Evolutionary conservation across 768 basidiomycete species (phyloP).

Genomic region (Pulveroboletus sp.): DNA sequence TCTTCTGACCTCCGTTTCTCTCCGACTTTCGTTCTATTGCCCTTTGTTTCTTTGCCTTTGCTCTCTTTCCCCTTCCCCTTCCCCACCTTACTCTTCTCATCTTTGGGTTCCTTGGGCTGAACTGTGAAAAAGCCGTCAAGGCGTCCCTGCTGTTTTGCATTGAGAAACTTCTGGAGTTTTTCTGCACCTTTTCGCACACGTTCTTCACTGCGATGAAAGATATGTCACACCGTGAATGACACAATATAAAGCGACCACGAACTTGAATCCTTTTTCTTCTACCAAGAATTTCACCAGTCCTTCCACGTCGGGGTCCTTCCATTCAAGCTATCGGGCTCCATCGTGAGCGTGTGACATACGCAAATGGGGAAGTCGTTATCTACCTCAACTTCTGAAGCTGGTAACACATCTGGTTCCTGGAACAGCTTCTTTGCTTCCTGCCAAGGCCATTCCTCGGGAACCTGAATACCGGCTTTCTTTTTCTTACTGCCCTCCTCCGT

Average conservation of each 20-base stretch:
- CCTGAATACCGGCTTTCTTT: conserved; percentile 69
- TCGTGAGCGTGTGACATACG: background rate
- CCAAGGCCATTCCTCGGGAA: conserved; percentile 98
- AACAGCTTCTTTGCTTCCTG: conserved; percentile 92
- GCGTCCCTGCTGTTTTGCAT: conserved; percentile 92
- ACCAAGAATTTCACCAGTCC: conserved; percentile 93
- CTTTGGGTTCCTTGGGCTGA: conserved; percentile 55
- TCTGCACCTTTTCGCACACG: conserved; percentile 94
- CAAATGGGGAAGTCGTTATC: conserved; percentile 3
- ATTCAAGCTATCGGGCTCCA: conserved; percentile 64
- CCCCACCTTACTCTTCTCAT: conserved; percentile 40
- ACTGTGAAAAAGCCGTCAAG: conserved; percentile 93
- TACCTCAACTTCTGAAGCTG: conserved; percentile 84
- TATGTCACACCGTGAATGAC: background rate
- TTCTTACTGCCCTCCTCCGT: conserved; percentile 38
- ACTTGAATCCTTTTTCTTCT: conserved; percentile 97
- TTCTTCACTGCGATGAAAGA: conserved; percentile 66
- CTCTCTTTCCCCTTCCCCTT: conserved; percentile 38
- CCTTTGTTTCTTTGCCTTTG: conserved; percentile 43
- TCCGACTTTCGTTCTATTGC: conserved; percentile 13
- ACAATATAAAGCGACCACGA: conserved; percentile 2
- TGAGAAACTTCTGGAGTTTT: conserved; percentile 82
- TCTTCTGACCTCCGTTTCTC: conserved; percentile 33
- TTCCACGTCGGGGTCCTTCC: conserved; percentile 90
- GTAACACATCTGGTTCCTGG: conserved; percentile 82